A percentile compares a stretch with the other conserved stretches of the same genome.
These are phyloP conservation scores for Globisporangium solare DNA, from an alignment of 352 stramenopile genomes.

Conservation along the genomic window DNA sequence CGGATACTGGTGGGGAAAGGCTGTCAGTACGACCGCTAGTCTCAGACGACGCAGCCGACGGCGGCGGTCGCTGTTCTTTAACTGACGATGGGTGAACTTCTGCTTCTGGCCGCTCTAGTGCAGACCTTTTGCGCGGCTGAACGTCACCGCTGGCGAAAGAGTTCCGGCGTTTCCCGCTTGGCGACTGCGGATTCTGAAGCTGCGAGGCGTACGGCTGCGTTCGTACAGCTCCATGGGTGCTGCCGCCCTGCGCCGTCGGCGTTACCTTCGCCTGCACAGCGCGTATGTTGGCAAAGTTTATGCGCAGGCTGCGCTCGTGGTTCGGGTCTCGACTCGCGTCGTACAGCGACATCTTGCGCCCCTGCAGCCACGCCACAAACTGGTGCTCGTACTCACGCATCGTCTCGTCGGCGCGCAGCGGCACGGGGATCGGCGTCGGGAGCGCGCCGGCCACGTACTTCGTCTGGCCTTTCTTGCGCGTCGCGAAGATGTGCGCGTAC, in stretches of 20 bases:
- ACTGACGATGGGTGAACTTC: too few relatives aligned
- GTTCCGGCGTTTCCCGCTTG: too few relatives aligned
- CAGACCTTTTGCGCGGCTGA: too few relatives aligned
- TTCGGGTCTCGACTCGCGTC: conserved; percentile 4
- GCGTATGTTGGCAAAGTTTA: conserved; percentile 15
- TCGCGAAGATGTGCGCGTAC: not conserved
- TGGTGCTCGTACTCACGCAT: conserved; percentile 16
- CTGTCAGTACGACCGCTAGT: too few relatives aligned
- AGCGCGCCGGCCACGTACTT: not conserved
- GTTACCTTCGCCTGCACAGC: not conserved
- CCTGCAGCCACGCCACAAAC: conserved; percentile 14
- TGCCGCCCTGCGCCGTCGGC: not conserved
- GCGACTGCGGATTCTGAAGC: too few relatives aligned
- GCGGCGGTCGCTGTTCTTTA: too few relatives aligned
- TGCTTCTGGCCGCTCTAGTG: too few relatives aligned
- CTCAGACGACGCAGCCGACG: too few relatives aligned
- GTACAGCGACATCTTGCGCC: not conserved
- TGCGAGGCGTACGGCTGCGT: too few relatives aligned
- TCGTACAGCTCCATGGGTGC: not conserved
- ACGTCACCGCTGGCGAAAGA: too few relatives aligned
- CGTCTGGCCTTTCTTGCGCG: not conserved
- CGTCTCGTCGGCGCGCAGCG: conserved; percentile 11
- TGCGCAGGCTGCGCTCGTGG: conserved; percentile 15
- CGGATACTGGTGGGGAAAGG: too few relatives aligned
- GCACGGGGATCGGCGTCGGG: conserved; percentile 14